phyloP scores from a whole-genome alignment of 768 basidiomycete genomes.

The Boletus subparvulus region DNA sequence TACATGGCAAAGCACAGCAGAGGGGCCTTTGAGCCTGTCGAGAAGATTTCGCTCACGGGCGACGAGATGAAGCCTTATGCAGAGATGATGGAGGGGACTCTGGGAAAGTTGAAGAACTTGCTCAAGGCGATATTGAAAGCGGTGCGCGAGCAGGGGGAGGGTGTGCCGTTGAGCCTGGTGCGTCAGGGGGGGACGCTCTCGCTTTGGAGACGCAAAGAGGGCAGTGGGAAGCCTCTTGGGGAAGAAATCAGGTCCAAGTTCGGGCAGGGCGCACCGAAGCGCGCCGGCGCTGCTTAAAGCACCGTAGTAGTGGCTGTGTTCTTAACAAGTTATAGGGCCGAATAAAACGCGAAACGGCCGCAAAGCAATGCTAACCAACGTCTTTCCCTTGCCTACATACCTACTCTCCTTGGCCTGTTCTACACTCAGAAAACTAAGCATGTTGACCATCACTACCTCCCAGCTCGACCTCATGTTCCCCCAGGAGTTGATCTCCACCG shows the following conservation, averaged over 20 bases:
- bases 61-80: constrained; percentile 24
- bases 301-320: constrained; percentile 18
- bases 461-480: constrained; percentile 77
- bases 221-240: constrained; percentile 18
- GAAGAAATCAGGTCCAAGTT: constrained; percentile 27
- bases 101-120: constrained; percentile 29
- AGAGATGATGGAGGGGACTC: constrained; percentile 16
- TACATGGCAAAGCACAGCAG: constrained; percentile 57
- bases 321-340: neutral
- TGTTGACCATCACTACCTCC: constrained; percentile 38
- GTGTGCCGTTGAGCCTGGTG: constrained; percentile 56
- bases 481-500: constrained; percentile 63
- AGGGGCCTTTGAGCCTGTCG: constrained; percentile 51
- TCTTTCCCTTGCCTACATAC: neutral
- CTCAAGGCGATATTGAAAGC: constrained; percentile 43
- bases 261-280: neutral
- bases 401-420: constrained; percentile 3
- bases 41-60: constrained; percentile 44
- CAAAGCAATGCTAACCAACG: neutral
- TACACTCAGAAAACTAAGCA: neutral
- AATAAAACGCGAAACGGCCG: neutral
- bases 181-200: constrained; percentile 42
- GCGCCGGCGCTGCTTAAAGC: neutral
- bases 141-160: constrained; percentile 51
- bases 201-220: constrained; percentile 47